These are phyloP conservation scores for Phytophthora litchii DNA, from an alignment of 352 stramenopile genomes.

Conservation along the genomic window DNA sequence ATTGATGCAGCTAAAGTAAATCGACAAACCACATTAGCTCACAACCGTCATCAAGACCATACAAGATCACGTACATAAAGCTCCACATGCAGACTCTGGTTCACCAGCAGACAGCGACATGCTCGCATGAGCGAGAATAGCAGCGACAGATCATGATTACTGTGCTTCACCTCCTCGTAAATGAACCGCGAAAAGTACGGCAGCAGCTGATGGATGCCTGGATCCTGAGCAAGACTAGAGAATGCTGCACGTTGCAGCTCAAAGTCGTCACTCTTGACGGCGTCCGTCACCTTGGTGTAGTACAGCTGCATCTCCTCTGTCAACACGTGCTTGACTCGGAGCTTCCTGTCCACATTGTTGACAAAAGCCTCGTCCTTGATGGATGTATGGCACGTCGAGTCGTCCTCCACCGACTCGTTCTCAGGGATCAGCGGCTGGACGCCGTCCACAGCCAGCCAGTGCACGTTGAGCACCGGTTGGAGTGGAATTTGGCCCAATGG, in stretches of 20 bases:
- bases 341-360: constrained; percentile 72
- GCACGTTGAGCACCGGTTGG: constrained; percentile 71
- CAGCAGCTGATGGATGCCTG: constrained; percentile 90
- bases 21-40: constrained; percentile 6
- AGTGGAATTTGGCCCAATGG: constrained; percentile 76
- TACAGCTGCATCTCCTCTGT: constrained; percentile 92
- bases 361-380: constrained; percentile 85
- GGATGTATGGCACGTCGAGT: constrained; percentile 66
- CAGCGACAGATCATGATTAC: constrained; percentile 75
- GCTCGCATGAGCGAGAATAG: constrained; percentile 90
- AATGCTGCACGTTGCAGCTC: constrained; percentile 81
- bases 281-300: constrained; percentile 88
- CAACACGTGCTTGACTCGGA: constrained; percentile 85
- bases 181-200: constrained; percentile 91
- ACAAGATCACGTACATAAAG: constrained; percentile 78
- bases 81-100: constrained; percentile 93
- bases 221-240: constrained; percentile 77
- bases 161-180: constrained; percentile 89
- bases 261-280: constrained; percentile 76
- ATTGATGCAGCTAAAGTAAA: constrained; percentile 86
- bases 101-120: constrained; percentile 89
- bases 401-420: constrained; percentile 80
- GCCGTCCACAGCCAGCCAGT: constrained; percentile 86
- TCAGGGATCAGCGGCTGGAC: constrained; percentile 85
- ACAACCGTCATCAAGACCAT: neutral